Conservation (phyloP, 306 rosid genomes). For the Rosa multiflora region DNA sequence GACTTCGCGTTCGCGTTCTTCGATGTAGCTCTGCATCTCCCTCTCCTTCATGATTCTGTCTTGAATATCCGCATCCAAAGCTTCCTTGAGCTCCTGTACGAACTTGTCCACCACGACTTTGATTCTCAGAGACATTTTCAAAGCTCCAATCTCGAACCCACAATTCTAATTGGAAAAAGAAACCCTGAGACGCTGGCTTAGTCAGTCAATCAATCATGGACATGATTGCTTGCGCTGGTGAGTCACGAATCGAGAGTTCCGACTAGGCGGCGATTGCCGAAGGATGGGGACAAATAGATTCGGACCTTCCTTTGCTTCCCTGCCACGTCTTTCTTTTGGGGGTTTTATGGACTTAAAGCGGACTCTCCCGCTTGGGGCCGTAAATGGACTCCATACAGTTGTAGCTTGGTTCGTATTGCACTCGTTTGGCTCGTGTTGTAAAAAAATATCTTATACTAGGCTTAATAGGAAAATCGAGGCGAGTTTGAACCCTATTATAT, state of each 20-base stretch:
- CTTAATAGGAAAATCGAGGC: too few species aligned
- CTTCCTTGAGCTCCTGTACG: slow-evolving; percentile 91
- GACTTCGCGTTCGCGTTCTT: slow-evolving; percentile 98
- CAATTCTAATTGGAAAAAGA: neutral
- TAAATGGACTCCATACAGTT: too few species aligned
- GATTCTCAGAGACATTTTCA: slow-evolving; percentile 77
- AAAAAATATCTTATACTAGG: too few species aligned
- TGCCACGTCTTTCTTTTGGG: slow-evolving; percentile 6
- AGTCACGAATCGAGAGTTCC: neutral
- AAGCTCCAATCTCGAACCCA: neutral
- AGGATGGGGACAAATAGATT: slow-evolving; percentile 10
- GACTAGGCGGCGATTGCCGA: slow-evolving; percentile 14
- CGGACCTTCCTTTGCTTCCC: slow-evolving; percentile 6
- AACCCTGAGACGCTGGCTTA: neutral
- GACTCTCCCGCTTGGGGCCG: neutral
- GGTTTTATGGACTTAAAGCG: neutral
- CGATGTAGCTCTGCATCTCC: slow-evolving; percentile 97
- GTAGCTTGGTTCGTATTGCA: too few species aligned
- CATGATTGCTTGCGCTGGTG: neutral
- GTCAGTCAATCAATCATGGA: neutral
- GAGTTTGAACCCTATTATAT: too few species aligned
- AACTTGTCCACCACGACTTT: slow-evolving; percentile 93
- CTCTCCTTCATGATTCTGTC: slow-evolving; percentile 97
- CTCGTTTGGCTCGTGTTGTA: too few species aligned
- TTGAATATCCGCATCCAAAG: slow-evolving; percentile 90